Percentiles rank a stretch among this genome's conserved stretches.
phyloP scores from a whole-genome alignment of 2,329 filamentous ascomycete genomes.

The Lasiodiplodia citricola region DNA sequence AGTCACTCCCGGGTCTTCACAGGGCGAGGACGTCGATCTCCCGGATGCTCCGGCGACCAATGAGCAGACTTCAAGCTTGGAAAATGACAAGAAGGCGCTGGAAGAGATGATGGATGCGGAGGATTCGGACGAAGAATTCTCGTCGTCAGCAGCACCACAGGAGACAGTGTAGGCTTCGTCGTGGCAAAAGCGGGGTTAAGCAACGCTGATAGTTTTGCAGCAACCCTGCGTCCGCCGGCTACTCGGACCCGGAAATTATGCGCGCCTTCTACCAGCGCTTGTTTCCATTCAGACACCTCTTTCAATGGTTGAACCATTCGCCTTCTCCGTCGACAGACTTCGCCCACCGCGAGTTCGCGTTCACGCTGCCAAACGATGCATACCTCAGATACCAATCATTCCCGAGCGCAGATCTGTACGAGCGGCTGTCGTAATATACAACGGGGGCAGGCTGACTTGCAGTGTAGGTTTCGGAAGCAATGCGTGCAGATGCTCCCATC shows the following conservation, averaged over 20 bases:
- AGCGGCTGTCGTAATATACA: neutral
- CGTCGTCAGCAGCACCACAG: slow-evolving; percentile 56
- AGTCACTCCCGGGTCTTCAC: slow-evolving; percentile 45
- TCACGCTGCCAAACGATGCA: slow-evolving; percentile 89
- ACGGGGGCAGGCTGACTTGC: neutral
- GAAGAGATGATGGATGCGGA: slow-evolving; percentile 67
- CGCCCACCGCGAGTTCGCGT: slow-evolving; percentile 91
- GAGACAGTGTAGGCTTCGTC: slow-evolving; percentile 44
- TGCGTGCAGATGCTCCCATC: slow-evolving; percentile 86
- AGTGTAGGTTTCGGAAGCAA: slow-evolving; percentile 78
- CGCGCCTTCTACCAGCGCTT: slow-evolving; percentile 93
- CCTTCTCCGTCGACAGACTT: slow-evolving; percentile 87
- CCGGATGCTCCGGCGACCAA: slow-evolving; percentile 44
- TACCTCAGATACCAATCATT: slow-evolving; percentile 92
- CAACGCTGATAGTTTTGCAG: slow-evolving; percentile 18
- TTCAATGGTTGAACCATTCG: slow-evolving; percentile 97
- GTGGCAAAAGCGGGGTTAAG: neutral
- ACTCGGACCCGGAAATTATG: slow-evolving; percentile 82
- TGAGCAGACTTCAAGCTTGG: slow-evolving; percentile 33
- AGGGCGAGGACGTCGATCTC: slow-evolving; percentile 46
- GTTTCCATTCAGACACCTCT: slow-evolving; percentile 92
- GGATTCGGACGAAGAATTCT: slow-evolving; percentile 63
- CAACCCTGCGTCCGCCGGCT: slow-evolving; percentile 44
- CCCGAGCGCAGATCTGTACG: slow-evolving; percentile 66
- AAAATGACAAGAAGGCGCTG: slow-evolving; percentile 46